Base-by-base conservation (phyloP, 2,329 filamentous ascomycete genomes). In the Aspergillus quadricinctus region DNA sequence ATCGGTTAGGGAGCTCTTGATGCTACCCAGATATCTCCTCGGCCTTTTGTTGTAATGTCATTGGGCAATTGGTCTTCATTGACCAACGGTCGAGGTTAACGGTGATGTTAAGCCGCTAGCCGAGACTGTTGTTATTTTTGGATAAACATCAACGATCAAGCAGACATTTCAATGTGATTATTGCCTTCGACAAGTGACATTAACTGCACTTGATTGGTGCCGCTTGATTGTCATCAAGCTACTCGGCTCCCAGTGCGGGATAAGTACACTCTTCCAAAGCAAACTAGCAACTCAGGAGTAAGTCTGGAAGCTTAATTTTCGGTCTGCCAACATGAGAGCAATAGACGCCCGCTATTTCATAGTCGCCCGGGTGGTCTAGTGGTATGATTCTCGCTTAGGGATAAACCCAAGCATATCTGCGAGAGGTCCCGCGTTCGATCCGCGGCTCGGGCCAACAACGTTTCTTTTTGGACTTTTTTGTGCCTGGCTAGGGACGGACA, bases 311-410 rank as follows among this genome's bases (percentile, higher is more conserved):
- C 5, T 5, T 3, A 7, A 3, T 6, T 5, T n/a, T 17, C 7
- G 6, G 14, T 17, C 1, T 3, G 3, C 3, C 2, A 11, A n/a
- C 19, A 23, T 41, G 17, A 25, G 5, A 27, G n/a, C 10, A 9
- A 43, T 1, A 7, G 10, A 21, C 23, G 11, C 14, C 3, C 4
- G 6, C 2, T 56, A 41, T 41, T 23, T 28, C 55, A 53, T 40
- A n/a, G 53, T 25, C 11, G 60, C 59, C 57, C 57, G 55, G 58
- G 58, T 65, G 62, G 62, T 64, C 59, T 63, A 63, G 62, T 61
- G 61, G 61, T 62, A 63, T 63, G 57, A 63, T 64, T 63, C 61
- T 61, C 58, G 59, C 57, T 62, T 61, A 62, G 58, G 59, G 55
- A 52, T 46, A 43, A 61, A 61, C 61, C 58, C 57, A 61, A 63